Evolutionary conservation across 306 rosid genomes (phyloP), one percentile per base, ranked within the genome.

Genomic region (Casuarina glauca): DNA sequence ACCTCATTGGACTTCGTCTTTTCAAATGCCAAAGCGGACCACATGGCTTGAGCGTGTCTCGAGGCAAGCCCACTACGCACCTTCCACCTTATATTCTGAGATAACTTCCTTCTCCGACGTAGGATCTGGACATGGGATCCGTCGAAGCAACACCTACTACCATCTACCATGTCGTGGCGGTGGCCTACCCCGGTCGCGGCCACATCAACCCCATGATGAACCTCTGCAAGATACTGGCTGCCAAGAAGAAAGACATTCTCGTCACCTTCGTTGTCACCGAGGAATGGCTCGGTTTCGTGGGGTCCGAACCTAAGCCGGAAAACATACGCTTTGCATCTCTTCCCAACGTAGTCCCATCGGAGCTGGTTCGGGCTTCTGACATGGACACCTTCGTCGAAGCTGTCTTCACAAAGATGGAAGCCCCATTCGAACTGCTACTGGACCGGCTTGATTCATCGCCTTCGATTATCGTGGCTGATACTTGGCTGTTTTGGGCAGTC

Each of bases 171-270:
- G 49, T 80, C 10, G 79, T 81, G 54, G 83, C 82, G 2, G 17
- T 83, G 77, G 85, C 89, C 4, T 83, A 9, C 32, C 89, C 89
- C 3, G 83, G 85, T 32, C 48, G 83, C 32, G 85, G 89, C 44
- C 87, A 83, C 55, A 39, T 86, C 68, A 83, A 86, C 69, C 60
- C 86, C 26, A 36, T 83, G 80, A 74, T 79, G 80, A 79, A 52
- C 78, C 19, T 83, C 80, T 83, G 86, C 86, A 83, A 83, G 48
- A 45, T 79, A 9, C 50, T 46, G 10, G 63, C 73, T 63, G 78
- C 72, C 36, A 77, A 50, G 63, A 66, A 43, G 73, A 16, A 19
- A 20, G 4, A 73, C 60, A 12, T 82, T 41, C 75, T 50, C 10
- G 58, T 82, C n/a, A 82, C 79, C 52, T 13, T 77, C 10, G 76